Percentiles rank a stretch among this genome's conserved stretches.
Evolutionary conservation across 129 eudicot species (phyloP).

Genomic region (Helianthus annuus): HanXRQr2.0-SUNRISE NC_035449.2:7908929-7909428

Average conservation of each 20-base stretch:
- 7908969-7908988: not conserved
- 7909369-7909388: too few species aligned
- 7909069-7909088: constrained; percentile 12
- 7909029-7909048: not conserved
- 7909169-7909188: not conserved
- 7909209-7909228: constrained; percentile 4
- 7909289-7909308: too few species aligned
- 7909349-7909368: too few species aligned
- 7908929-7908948: not conserved
- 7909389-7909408: too few species aligned
- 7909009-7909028: not conserved
- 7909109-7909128: not conserved
- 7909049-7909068: not conserved
- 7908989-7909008: constrained; percentile 8
- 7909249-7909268: not conserved
- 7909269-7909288: not conserved
- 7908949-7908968: not conserved
- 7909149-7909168: constrained; percentile 18
- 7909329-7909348: too few species aligned
- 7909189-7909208: not conserved
- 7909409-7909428: too few species aligned
- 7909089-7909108: not conserved
- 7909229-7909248: constrained; percentile 2
- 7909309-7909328: too few species aligned
- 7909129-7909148: constrained; percentile 17